Evolutionary conservation across 78 protist genomes (phyloP).

Genomic region (Dictyostelium capitatum): DNA sequence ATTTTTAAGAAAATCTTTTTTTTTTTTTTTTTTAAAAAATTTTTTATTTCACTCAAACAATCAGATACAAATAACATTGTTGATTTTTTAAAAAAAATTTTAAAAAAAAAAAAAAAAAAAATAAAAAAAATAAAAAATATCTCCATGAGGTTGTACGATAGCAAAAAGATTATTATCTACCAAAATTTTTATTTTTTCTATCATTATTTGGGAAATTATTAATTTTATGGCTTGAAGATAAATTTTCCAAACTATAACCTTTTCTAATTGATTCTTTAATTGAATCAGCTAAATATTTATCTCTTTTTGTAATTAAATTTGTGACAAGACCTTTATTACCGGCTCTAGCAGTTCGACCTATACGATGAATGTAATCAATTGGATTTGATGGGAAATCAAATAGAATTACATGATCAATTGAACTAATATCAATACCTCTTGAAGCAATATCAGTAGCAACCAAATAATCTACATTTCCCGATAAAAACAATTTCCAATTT

Average conservation of each 20-base stretch:
- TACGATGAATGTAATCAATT: conserved; percentile 91
- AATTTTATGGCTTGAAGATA: conserved; percentile 38
- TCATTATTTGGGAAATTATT: neutral
- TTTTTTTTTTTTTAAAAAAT: too few species aligned
- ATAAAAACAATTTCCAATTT: conserved; percentile 47
- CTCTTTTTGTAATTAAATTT: conserved; percentile 47
- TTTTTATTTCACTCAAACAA: too few species aligned
- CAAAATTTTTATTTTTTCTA: neutral
- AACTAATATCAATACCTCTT: conserved; percentile 85
- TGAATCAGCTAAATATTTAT: conserved; percentile 48
- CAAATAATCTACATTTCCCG: conserved; percentile 39
- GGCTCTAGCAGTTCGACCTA: conserved; percentile 92
- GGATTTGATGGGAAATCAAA: conserved; percentile 88
- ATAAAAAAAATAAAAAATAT: too few species aligned
- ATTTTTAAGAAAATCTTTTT: too few species aligned
- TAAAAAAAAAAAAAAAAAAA: too few species aligned
- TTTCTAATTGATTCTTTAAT: conserved; percentile 64
- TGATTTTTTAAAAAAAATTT: too few species aligned
- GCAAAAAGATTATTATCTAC: too few species aligned
- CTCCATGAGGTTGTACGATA: too few species aligned
- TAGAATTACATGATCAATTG: conserved; percentile 79
- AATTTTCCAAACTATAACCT: conserved; percentile 56
- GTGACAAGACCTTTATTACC: conserved; percentile 72
- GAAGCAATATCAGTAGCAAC: conserved; percentile 90
- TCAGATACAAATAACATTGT: too few species aligned